Evolutionary conservation across 179 eudicot species (phyloP), one percentile per base, ranked within the genome.

Genomic region (Actinidia arguta): DNA sequence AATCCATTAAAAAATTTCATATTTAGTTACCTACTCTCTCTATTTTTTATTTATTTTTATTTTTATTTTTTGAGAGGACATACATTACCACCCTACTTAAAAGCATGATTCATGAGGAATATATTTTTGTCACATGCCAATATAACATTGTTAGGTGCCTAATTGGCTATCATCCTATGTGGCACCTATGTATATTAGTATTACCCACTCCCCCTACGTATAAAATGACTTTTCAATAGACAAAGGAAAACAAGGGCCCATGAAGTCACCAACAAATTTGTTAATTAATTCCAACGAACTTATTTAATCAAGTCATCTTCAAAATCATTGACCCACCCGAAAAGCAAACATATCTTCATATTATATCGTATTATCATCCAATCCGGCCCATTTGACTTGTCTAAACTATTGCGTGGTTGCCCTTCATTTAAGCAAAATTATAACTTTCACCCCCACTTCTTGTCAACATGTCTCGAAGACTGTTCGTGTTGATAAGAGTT

Each of bases 131-230:
- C 44, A 64, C 70, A 64, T 64, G 70, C 17, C 36, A 31, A n/a
- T n/a, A n/a, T n/a, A n/a, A n/a, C 4, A 24, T 64, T 64, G 69
- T 64, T 64, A 64, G 69, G 69, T 64, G 69, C 69, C n/a, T n/a
- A n/a, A n/a, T n/a, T n/a, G n/a, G n/a, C 27, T 9, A 64, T 31
- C 31, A 64, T 25, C 12, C 18, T 20, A 69, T 44, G 20, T 44
- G 52, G 44, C 74, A 68, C 24, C 12, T 36, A 68, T 68, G 14
- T 12, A 68, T n/a, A n/a, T n/a, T n/a, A n/a, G n/a, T n/a, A 31
- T 31, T 31, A 31, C 36, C 36, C 36, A 31, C 36, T 31, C n/a
- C n/a, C 36, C 36, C 36, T 31, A 31, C 36, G 36, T 31, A 9
- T 64, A 66, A 66, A 46, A 16, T 9, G 52, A 70, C 31, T 13